These are phyloP conservation scores for Ophiocordyceps unilateralis DNA, from an alignment of 2,329 filamentous ascomycete species.

Conservation along the genomic window DNA sequence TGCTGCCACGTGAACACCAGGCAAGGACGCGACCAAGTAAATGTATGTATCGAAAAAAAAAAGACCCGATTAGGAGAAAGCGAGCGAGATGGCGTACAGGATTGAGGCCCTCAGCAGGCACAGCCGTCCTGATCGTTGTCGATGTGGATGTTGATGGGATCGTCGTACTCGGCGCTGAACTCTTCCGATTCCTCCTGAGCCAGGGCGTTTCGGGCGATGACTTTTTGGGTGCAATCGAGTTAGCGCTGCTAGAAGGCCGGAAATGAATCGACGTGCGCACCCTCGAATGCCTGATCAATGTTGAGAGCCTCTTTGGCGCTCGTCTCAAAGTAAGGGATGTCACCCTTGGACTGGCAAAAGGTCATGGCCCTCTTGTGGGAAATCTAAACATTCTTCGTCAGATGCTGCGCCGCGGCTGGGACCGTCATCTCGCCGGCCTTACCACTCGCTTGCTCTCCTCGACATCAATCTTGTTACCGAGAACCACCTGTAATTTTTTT, in stretches of 20 bases:
- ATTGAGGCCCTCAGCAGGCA: slow-evolving; percentile 49
- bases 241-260: not conserved
- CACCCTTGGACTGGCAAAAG: slow-evolving; percentile 93
- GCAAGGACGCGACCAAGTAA: not conserved
- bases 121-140: slow-evolving; percentile 88
- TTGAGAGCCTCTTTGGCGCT: slow-evolving; percentile 98
- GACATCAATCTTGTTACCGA: slow-evolving; percentile 98
- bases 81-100: not conserved
- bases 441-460: slow-evolving; percentile 94
- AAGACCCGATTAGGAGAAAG: not conserved
- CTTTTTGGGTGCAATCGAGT: slow-evolving; percentile 23
- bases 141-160: slow-evolving; percentile 95
- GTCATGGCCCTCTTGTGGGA: slow-evolving; percentile 92
- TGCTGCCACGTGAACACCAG: not conserved
- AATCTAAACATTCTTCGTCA: slow-evolving; percentile 34
- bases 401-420: slow-evolving; percentile 2
- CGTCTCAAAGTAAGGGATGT: slow-evolving; percentile 97
- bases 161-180: slow-evolving; percentile 92
- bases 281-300: slow-evolving; percentile 67
- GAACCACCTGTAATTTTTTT: slow-evolving; percentile 49
- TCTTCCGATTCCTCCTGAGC: slow-evolving; percentile 96
- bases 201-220: slow-evolving; percentile 89
- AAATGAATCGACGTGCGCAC: slow-evolving; percentile 22
- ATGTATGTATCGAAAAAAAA: not conserved
- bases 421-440: slow-evolving; percentile 11